Evolutionary conservation across 1,284 basidiomycete genomes (phyloP).

Genomic region (Sanguinoderma infundibulare): DNA sequence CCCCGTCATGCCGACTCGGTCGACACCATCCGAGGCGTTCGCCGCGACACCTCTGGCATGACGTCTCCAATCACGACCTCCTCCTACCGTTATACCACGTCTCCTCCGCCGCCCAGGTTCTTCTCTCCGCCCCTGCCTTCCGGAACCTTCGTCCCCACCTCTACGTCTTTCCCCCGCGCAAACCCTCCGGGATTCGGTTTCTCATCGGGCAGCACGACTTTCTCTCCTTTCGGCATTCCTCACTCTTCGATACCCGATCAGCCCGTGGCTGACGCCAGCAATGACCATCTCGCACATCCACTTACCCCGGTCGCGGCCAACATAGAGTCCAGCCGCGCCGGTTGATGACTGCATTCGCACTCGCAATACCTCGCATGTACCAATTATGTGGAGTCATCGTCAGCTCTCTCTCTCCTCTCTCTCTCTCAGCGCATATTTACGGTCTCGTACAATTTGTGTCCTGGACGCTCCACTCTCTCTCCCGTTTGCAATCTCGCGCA

Average conservation of each 20-base stretch:
- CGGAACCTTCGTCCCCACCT: slow-evolving; percentile 42
- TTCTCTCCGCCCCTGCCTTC: slow-evolving; percentile 39
- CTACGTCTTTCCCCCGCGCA: slow-evolving; percentile 40
- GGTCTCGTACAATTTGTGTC: slow-evolving; percentile 25
- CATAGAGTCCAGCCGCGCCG: slow-evolving; percentile 58
- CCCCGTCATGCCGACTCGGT: slow-evolving; percentile 41
- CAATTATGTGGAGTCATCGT: slow-evolving; percentile 31
- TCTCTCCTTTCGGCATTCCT: slow-evolving; percentile 68
- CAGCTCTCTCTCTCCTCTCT: slow-evolving; percentile 24
- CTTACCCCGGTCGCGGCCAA: slow-evolving; percentile 55
- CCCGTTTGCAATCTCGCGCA: slow-evolving; percentile 25
- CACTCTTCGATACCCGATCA: slow-evolving; percentile 70
- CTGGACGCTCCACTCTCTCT: slow-evolving; percentile 25
- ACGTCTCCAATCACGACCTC: slow-evolving; percentile 52
- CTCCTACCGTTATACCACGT: slow-evolving; percentile 53
- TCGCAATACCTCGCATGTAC: slow-evolving; percentile 30
- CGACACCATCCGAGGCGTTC: slow-evolving; percentile 36
- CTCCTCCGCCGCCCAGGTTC: slow-evolving; percentile 56
- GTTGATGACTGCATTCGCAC: slow-evolving; percentile 38
- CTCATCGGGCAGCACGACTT: slow-evolving; percentile 42
- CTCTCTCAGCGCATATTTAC: slow-evolving; percentile 29
- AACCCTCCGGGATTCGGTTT: slow-evolving; percentile 40
- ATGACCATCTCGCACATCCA: slow-evolving; percentile 45
- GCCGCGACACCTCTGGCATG: slow-evolving; percentile 43
- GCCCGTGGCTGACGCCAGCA: slow-evolving; percentile 45